Conservation (phyloP, 331 rosid species). For the Quercus tomentella region DNA sequence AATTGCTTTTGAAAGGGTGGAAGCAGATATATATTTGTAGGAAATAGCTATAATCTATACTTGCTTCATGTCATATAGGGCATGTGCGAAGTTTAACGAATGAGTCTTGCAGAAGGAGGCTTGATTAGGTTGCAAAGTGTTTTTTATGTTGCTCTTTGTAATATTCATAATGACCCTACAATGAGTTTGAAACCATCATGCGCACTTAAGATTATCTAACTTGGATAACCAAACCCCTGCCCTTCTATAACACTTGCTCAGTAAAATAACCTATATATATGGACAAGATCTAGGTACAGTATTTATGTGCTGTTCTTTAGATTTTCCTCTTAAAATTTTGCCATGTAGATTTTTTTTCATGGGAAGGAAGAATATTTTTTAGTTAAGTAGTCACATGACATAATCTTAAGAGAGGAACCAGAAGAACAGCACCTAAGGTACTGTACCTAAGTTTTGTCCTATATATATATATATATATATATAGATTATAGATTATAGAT, state of each 20-base stretch:
- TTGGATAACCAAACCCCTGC: neutral
- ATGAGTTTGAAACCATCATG: neutral
- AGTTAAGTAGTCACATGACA: too few relatives aligned
- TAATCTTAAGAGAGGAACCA: too few relatives aligned
- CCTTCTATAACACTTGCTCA: neutral
- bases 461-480: too few relatives aligned
- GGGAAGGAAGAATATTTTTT: too few relatives aligned
- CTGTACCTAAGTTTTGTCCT: too few relatives aligned
- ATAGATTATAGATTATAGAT: too few relatives aligned
- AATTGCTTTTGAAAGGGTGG: neutral
- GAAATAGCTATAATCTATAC: too few relatives aligned
- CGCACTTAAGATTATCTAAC: neutral
- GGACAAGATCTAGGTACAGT: too few relatives aligned
- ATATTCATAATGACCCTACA: neutral
- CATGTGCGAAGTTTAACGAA: neutral
- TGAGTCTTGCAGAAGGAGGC: neutral
- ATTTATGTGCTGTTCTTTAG: too few relatives aligned
- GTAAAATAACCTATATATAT: neutral
- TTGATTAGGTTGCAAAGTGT: neutral
- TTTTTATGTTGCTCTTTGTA: neutral
- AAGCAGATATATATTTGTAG: neutral
- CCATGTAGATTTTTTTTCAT: too few relatives aligned
- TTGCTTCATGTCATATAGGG: neutral
- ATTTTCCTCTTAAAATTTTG: too few relatives aligned
- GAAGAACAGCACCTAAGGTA: too few relatives aligned